Percentiles rank a stretch among this genome's conserved stretches.
Evolutionary conservation across 768 basidiomycete genomes (phyloP).

Genomic region (Naganishia onofrii): DNA sequence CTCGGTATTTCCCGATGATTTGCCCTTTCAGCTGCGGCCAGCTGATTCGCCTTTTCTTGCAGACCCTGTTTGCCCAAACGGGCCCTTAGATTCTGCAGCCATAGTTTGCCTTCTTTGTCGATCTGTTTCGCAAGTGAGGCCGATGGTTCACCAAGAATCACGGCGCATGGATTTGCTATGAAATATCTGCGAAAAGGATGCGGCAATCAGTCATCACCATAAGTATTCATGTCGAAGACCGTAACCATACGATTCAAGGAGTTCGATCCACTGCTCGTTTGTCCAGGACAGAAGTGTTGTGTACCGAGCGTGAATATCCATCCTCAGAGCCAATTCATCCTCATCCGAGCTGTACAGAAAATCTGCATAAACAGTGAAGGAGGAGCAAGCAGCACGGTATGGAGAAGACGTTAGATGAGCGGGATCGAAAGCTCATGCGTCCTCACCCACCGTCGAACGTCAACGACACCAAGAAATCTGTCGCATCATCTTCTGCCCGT

Average conservation of each 20-base stretch:
- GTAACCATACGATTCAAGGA: slow-evolving; percentile 60
- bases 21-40: slow-evolving; percentile 80
- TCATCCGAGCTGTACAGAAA: slow-evolving; percentile 80
- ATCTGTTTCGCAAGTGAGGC: slow-evolving; percentile 74
- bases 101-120: slow-evolving; percentile 73
- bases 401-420: neutral
- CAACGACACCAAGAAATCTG: slow-evolving; percentile 34
- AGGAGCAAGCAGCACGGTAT: neutral
- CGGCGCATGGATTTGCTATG: slow-evolving; percentile 66
- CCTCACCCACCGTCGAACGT: neutral
- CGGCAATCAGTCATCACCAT: neutral
- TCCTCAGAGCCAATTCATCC: slow-evolving; percentile 67
- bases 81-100: slow-evolving; percentile 67
- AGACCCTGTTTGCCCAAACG: slow-evolving; percentile 78
- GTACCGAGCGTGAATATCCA: slow-evolving; percentile 78
- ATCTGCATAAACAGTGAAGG: slow-evolving; percentile 56
- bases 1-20: slow-evolving; percentile 78
- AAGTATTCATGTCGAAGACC: neutral
- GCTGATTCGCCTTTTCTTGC: slow-evolving; percentile 62
- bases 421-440: neutral
- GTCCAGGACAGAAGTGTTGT: slow-evolving; percentile 68
- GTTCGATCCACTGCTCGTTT: slow-evolving; percentile 68
- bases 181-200: slow-evolving; percentile 63
- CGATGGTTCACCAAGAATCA: slow-evolving; percentile 85
- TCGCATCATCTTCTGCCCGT: slow-evolving; percentile 43